phyloP scores from a whole-genome alignment of 352 stramenopile species.

The Phytophthora boehmeriae region DNA sequence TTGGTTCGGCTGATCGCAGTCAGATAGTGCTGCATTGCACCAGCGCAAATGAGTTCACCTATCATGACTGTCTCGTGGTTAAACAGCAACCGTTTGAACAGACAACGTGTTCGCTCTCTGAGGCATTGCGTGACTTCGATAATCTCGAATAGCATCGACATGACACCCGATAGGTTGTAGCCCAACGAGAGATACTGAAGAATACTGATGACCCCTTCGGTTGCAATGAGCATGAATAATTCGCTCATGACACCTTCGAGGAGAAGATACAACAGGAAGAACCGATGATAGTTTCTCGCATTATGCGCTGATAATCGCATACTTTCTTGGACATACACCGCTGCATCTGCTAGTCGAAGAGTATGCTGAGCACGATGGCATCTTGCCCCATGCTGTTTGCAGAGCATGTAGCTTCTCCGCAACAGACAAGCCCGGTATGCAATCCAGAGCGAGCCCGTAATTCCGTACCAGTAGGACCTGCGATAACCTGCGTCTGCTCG shows the following conservation, averaged over 20 bases:
- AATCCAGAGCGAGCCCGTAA: slow-evolving; percentile 14
- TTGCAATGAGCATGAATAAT: slow-evolving; percentile 31
- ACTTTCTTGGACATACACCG: slow-evolving; percentile 31
- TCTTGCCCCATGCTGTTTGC: slow-evolving; percentile 3
- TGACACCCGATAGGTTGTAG: slow-evolving; percentile 28
- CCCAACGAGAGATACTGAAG: slow-evolving; percentile 32
- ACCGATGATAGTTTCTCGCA: slow-evolving; percentile 26
- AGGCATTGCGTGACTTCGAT: slow-evolving; percentile 16
- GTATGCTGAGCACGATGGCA: slow-evolving; percentile 2
- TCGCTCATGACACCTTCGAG: slow-evolving; percentile 32
- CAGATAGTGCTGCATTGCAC: slow-evolving; percentile 21
- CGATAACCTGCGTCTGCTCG: slow-evolving; percentile 7
- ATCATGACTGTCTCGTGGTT: slow-evolving; percentile 30
- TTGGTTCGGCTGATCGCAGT: slow-evolving; percentile 20
- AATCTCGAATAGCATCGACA: slow-evolving; percentile 36
- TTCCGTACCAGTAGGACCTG: slow-evolving; percentile 21
- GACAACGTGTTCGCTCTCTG: slow-evolving; percentile 6
- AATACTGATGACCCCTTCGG: slow-evolving; percentile 10
- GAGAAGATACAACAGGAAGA: slow-evolving; percentile 22
- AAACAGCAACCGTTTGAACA: slow-evolving; percentile 23
- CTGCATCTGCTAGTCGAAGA: slow-evolving; percentile 9
- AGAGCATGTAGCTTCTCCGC: slow-evolving; percentile 18
- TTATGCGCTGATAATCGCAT: slow-evolving; percentile 22
- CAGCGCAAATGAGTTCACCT: slow-evolving; percentile 23
- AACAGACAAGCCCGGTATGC: slow-evolving; percentile 13